These are phyloP conservation scores for Hypomontagnella submonticulosa DNA, from an alignment of 495 filamentous ascomycete genomes.

Conservation along the genomic window DNA sequence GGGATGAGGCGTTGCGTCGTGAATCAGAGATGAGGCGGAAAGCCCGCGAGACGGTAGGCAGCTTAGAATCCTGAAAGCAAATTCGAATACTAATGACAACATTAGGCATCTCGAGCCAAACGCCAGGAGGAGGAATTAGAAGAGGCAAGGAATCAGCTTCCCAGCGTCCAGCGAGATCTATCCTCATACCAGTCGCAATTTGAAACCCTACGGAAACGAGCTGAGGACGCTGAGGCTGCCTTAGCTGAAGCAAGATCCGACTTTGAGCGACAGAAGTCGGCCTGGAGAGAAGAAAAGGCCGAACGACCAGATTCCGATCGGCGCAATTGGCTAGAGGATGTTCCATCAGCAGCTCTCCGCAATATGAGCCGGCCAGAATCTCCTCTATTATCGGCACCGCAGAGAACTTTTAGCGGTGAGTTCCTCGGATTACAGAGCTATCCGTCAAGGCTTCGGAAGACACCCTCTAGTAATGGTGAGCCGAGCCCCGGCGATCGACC, in stretches of 20 bases:
- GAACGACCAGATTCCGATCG: constrained; percentile 74
- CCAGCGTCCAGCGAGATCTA: constrained; percentile 65
- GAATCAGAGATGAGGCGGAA: constrained; percentile 88
- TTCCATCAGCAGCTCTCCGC: constrained; percentile 52
- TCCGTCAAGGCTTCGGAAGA: constrained; percentile 56
- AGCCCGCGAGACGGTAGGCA: constrained; percentile 81
- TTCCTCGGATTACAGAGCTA: constrained; percentile 57
- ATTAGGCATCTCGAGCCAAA: constrained; percentile 77
- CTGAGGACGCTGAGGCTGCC: constrained; percentile 73
- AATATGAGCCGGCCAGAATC: constrained; percentile 60
- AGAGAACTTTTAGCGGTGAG: constrained; percentile 61
- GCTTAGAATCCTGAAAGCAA: not conserved
- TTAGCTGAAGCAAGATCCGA: constrained; percentile 61
- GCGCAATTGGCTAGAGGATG: constrained; percentile 75
- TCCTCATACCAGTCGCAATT: constrained; percentile 70
- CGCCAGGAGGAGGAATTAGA: constrained; percentile 87
- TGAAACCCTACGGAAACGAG: constrained; percentile 69
- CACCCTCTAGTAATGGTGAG: constrained; percentile 58
- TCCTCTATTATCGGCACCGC: constrained; percentile 54
- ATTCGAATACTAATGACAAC: constrained; percentile 33
- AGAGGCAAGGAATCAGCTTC: constrained; percentile 69
- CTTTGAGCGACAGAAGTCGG: constrained; percentile 61
- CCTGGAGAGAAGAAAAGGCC: constrained; percentile 78
- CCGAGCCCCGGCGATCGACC: constrained; percentile 46
- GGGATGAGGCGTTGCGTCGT: constrained; percentile 83